phyloP scores from a whole-genome alignment of 805 yeast species.

The Candida loeiensis region DNA sequence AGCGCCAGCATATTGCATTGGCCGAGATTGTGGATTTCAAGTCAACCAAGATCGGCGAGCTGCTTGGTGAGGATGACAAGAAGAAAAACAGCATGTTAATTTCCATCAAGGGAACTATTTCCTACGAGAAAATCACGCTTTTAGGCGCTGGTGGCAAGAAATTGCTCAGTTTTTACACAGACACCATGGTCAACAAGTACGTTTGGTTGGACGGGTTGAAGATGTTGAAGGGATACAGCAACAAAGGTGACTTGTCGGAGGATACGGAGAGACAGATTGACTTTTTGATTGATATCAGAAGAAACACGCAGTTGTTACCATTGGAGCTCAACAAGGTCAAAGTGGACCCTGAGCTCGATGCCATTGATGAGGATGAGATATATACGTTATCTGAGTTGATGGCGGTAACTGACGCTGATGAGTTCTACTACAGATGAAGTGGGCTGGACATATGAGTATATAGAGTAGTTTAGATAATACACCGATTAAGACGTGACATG shows the following conservation, averaged over 20 bases:
- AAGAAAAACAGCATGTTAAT: constrained; percentile 45
- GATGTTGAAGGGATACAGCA: constrained; percentile 36
- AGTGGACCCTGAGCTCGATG: constrained; percentile 19
- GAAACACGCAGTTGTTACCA: constrained; percentile 37
- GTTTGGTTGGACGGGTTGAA: constrained; percentile 80
- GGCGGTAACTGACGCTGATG: constrained; percentile 15
- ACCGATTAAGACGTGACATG: too few species aligned
- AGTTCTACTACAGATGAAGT: constrained; percentile 19
- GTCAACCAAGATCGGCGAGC: constrained; percentile 46
- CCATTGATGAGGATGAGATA: constrained; percentile 27
- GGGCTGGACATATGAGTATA: not conserved
- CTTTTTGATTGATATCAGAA: constrained; percentile 33
- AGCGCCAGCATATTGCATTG: constrained; percentile 50
- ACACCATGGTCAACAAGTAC: constrained; percentile 61
- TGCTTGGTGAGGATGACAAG: constrained; percentile 40
- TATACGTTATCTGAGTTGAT: constrained; percentile 27
- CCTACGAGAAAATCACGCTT: constrained; percentile 55
- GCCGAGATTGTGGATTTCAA: constrained; percentile 49
- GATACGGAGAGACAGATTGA: constrained; percentile 37
- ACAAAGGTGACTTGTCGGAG: constrained; percentile 30
- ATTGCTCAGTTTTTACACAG: constrained; percentile 61
- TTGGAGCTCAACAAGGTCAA: constrained; percentile 25
- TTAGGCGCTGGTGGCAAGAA: constrained; percentile 40
- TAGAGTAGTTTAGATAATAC: too few species aligned
- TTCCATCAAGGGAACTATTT: constrained; percentile 53